Base-by-base conservation (phyloP, 2,329 filamentous ascomycete genomes). In the Pseudogymnoascus sp. region DNA sequence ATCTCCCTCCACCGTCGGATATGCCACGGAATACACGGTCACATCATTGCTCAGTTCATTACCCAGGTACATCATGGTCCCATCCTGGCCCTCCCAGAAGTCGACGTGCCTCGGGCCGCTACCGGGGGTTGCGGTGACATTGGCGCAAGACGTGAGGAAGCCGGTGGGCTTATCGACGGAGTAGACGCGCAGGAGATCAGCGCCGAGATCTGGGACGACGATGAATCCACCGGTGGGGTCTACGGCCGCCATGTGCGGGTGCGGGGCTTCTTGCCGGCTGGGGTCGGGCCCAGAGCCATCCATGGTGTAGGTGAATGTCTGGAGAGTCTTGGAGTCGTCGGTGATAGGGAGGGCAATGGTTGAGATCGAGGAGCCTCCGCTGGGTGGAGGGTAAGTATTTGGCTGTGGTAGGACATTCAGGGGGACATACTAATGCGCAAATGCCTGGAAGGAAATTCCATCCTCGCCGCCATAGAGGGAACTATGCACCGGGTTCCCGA, bases 41-140 rank as follows among this genome's bases (percentile, higher is more conserved):
- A 80, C 67, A 1, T 69, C 74, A 64, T 75, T 78, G 18, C 68
- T 68, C 8, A 83, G 68, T 67, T 84, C 82, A 35, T 76, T 74
- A 8, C 77, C 74, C 0, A 82, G 70, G 66, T 75, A 78, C 69
- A 63, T 69, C 36, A 64, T 71, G 11, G 66, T 78, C 72, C 28
- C 61, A 59, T 41, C 75, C 70, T 22, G 66, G 41, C 41, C 41
- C 75, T 33, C 68, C 65, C 62, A 75, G 71, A 83, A 84, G 2
- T 73, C 71, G 15, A 75, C 81, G 63, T 84, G 81, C n/a, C 82
- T 75, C 0, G 81, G 82, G 0, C 82, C 82, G 5, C 72, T 76
- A 11, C 78, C 80, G 0, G 71, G 30, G 30, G 70, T 41, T 37
- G 73, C 62, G 18, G 70, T 61, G 28, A 76, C 67, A 1, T 76